Evolutionary conservation across 192 early-diverging fungal species (phyloP), one percentile per base, ranked within the genome.

Genomic region (Cetraspora pellucida): DNA sequence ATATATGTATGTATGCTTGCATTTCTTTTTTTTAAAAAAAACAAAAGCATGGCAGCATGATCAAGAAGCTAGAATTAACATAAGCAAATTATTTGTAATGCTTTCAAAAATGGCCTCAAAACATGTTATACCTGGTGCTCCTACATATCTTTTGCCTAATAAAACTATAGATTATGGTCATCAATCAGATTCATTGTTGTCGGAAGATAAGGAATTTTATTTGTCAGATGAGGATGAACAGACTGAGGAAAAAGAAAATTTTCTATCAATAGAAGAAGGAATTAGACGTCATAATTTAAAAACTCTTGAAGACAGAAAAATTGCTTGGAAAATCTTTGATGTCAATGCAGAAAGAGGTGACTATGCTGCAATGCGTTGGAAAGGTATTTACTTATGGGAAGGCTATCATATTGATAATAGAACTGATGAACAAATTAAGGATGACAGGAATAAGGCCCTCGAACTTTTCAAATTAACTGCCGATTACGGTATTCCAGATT

Each of bases 361-460:
- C 28, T 30, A 23, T 30, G 3, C 14, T 17, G 69, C 69, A 31
- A 71, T 30, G 4, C 52, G 52, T 71, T 71, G 69, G 69, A 71
- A 71, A 52, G 69, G 25, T 5, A 50, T 43, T 54, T 71, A 71
- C 25, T 54, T 71, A 71, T 71, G 69, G 69, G 69, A 71, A 52
- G 69, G 69, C 10, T 54, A 71, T 31, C 19, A 23, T 10, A 31
- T 37, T n/a, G 37, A 65, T 10, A 13, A 13, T 13, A 52, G 11
- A 52, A 11, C 50, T 52, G 50, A 52, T 11, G 50, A 52, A 52
- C 27, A 10, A 13, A 37, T 7, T 3, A 23, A 16, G 9, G 31
- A 64, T 9, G 46, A 71, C 25, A 47, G 13, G 9, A 19, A 27
- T 19, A 23, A 71, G 23, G 69, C 69, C 25, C 13, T 19, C 6